Conservation (phyloP, 176 grass and related monocot genomes). For the Pharus latifolius region DNA sequence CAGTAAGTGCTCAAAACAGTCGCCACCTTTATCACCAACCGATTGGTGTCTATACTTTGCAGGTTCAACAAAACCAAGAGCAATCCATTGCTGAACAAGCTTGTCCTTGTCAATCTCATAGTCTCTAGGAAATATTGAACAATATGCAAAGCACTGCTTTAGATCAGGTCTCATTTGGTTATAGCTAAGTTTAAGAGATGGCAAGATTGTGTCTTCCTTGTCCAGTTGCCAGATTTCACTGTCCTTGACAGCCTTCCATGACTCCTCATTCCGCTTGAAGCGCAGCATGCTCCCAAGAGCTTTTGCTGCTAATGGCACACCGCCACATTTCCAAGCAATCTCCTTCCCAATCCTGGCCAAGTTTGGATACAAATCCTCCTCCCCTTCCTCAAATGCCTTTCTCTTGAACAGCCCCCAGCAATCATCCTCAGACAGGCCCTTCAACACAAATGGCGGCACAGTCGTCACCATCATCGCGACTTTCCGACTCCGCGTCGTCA, state of each 20-base stretch:
- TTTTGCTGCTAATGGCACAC: constrained; percentile 44
- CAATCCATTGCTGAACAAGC: constrained; percentile 53
- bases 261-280: constrained; percentile 27
- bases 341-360: constrained; percentile 23
- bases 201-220: constrained; percentile 27
- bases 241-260: constrained; percentile 37
- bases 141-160: constrained; percentile 63
- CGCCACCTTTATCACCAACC: constrained; percentile 19
- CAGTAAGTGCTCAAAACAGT: constrained; percentile 41
- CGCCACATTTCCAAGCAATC: constrained; percentile 38
- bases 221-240: constrained; percentile 44
- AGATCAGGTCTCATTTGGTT: constrained; percentile 34
- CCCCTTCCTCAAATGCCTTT: constrained; percentile 43
- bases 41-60: neutral
- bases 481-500: constrained; percentile 34
- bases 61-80: constrained; percentile 44
- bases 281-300: constrained; percentile 50
- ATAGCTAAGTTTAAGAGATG: constrained; percentile 49
- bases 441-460: constrained; percentile 11
- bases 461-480: constrained; percentile 41
- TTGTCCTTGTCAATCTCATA: constrained; percentile 42
- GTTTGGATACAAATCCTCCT: constrained; percentile 12
- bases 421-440: constrained; percentile 29
- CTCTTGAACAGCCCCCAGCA: constrained; percentile 50
- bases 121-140: constrained; percentile 46